A percentile compares a stretch with the other conserved stretches of the same genome.
These are phyloP conservation scores for Chaetomium tenue DNA, from an alignment of 495 filamentous ascomycete genomes.

Conservation along the genomic window DNA sequence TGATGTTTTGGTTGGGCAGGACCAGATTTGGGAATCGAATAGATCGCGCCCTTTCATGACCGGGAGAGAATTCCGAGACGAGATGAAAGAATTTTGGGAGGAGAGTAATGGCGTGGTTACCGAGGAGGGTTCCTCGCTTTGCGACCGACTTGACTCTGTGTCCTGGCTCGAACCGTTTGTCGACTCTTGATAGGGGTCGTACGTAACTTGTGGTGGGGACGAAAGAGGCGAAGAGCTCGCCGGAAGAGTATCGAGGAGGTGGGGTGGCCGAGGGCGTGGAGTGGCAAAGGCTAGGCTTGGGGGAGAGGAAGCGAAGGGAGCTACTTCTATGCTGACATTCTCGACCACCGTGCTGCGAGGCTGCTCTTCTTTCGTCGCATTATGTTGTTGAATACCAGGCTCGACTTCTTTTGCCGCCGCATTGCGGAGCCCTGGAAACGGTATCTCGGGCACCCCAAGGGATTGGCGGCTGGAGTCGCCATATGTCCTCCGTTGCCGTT, in stretches of 20 bases:
- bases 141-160: constrained; percentile 35
- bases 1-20: constrained; percentile 58
- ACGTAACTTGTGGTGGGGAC: constrained; percentile 45
- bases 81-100: constrained; percentile 42
- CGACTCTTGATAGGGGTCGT: constrained; percentile 46
- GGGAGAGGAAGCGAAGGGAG: constrained; percentile 25
- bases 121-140: constrained; percentile 41
- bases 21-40: constrained; percentile 65
- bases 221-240: constrained; percentile 47
- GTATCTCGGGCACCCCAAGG: neutral
- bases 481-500: constrained; percentile 42
- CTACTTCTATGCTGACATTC: neutral
- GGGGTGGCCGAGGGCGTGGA: constrained; percentile 4
- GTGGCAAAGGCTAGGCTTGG: constrained; percentile 26
- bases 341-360: neutral
- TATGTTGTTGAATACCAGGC: neutral
- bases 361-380: neutral
- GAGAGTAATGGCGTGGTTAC: constrained; percentile 38
- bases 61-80: constrained; percentile 41
- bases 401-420: neutral
- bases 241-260: constrained; percentile 15
- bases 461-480: constrained; percentile 16
- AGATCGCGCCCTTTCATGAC: constrained; percentile 65
- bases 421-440: constrained; percentile 13
- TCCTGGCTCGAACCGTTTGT: constrained; percentile 30